Conservation (phyloP, 306 rosid genomes). For the Alnus glutinosa region DNA sequence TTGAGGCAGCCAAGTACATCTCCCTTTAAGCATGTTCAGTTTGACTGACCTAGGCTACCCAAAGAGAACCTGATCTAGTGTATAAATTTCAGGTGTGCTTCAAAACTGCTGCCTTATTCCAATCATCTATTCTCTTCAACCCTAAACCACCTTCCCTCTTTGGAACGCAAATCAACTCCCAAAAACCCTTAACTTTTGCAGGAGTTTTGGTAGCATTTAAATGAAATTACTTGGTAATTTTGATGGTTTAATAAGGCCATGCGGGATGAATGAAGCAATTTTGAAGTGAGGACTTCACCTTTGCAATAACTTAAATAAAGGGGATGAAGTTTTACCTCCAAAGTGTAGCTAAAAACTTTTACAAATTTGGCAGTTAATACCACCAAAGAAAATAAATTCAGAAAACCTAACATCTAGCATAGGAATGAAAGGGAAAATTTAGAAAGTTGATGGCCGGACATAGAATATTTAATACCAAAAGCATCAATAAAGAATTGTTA, state of each 20-base stretch:
- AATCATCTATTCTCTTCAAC: too few relatives aligned
- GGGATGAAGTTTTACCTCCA: neutral
- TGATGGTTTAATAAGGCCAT: neutral
- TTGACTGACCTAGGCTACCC: too few relatives aligned
- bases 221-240: conserved; percentile 1
- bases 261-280: neutral
- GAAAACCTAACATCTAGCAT: neutral
- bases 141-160: too few relatives aligned
- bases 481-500: neutral
- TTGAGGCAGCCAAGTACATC: too few relatives aligned
- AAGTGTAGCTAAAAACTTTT: neutral
- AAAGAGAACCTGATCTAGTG: too few relatives aligned
- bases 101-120: too few relatives aligned
- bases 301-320: conserved; percentile 6
- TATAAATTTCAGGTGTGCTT: too few relatives aligned
- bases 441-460: neutral
- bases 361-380: neutral
- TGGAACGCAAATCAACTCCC: too few relatives aligned
- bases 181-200: too few relatives aligned
- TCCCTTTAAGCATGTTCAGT: too few relatives aligned
- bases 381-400: neutral
- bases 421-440: neutral
- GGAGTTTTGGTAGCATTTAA: conserved; percentile 8
- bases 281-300: neutral
- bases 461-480: neutral